phyloP scores from a whole-genome alignment of 106 monocot genomes.

The Dioscorea zingiberensis region DNA sequence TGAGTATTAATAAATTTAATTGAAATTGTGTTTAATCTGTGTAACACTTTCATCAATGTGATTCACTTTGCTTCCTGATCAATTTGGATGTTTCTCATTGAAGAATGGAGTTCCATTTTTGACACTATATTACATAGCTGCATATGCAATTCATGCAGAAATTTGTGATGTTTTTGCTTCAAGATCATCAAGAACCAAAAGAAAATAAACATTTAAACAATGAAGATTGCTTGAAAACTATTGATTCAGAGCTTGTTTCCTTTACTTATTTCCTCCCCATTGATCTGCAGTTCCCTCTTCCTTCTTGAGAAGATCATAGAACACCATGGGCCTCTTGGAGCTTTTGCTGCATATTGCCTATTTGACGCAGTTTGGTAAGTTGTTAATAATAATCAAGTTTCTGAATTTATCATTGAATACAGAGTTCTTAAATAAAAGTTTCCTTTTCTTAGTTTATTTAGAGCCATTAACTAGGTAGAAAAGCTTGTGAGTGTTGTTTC shows the following conservation, averaged over 20 bases:
- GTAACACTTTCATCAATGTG: too few species aligned
- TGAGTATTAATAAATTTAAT: too few species aligned
- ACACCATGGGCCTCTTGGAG: slow-evolving; percentile 61
- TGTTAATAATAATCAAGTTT: not conserved
- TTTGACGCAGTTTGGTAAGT: not conserved
- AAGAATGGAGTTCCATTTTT: too few species aligned
- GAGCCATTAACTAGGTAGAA: not conserved
- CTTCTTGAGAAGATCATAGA: slow-evolving; percentile 68
- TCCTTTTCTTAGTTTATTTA: not conserved
- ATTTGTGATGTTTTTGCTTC: not conserved
- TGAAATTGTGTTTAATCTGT: too few species aligned
- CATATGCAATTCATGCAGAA: not conserved
- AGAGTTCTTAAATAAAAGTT: not conserved
- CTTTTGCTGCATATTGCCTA: slow-evolving; percentile 54
- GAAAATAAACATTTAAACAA: not conserved
- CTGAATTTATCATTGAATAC: not conserved
- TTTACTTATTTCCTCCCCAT: too few species aligned
- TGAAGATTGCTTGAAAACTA: not conserved
- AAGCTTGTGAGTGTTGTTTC: not conserved
- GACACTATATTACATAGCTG: not conserved
- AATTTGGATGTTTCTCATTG: too few species aligned
- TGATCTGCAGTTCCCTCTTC: slow-evolving; percentile 7
- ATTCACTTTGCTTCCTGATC: too few species aligned
- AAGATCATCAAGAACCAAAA: not conserved
- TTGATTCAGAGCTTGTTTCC: not conserved